Conservation (phyloP, 1,284 basidiomycete species). For the Golubevia sp. region DNA sequence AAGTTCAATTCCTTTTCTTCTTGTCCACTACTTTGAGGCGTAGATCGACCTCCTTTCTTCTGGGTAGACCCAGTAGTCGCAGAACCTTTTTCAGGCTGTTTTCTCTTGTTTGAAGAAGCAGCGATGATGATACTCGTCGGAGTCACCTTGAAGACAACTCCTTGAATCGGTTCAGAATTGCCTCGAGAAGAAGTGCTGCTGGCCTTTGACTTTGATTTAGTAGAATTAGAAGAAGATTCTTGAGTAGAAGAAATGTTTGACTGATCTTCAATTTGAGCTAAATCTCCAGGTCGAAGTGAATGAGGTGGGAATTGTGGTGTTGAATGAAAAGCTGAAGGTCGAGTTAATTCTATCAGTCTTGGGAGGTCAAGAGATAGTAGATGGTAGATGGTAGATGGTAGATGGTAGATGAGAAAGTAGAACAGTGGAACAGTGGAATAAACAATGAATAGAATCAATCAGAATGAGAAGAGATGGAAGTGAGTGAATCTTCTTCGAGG, state of each 20-base stretch:
- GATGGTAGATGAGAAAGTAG: too few species aligned
- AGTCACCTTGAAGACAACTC: slow-evolving; percentile 23
- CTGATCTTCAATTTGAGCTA: slow-evolving; percentile 42
- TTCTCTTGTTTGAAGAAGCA: too few species aligned
- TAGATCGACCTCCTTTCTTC: too few species aligned
- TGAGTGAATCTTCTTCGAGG: too few species aligned
- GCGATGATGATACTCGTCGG: slow-evolving; percentile 11
- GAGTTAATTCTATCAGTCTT: slow-evolving; percentile 40
- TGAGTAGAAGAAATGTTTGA: background rate
- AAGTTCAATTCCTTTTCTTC: slow-evolving; percentile 21
- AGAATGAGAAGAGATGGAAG: too few species aligned
- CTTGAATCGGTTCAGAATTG: slow-evolving; percentile 9
- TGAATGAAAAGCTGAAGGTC: slow-evolving; percentile 36
- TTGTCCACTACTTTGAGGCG: slow-evolving; percentile 11
- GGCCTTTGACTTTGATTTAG: background rate
- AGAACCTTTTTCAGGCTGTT: too few species aligned
- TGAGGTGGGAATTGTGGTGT: slow-evolving; percentile 38
- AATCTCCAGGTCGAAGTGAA: slow-evolving; percentile 45
- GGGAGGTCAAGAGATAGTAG: too few species aligned
- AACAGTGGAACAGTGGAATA: background rate
- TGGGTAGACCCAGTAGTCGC: too few species aligned
- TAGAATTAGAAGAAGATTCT: background rate
- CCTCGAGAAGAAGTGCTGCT: background rate
- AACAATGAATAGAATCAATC: background rate
- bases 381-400: too few species aligned